A percentile compares a stretch with the other conserved stretches of the same genome.
These are phyloP conservation scores for Fraxinus floribunda DNA, from an alignment of 305 asterid species.

Conservation along the genomic window DNA sequence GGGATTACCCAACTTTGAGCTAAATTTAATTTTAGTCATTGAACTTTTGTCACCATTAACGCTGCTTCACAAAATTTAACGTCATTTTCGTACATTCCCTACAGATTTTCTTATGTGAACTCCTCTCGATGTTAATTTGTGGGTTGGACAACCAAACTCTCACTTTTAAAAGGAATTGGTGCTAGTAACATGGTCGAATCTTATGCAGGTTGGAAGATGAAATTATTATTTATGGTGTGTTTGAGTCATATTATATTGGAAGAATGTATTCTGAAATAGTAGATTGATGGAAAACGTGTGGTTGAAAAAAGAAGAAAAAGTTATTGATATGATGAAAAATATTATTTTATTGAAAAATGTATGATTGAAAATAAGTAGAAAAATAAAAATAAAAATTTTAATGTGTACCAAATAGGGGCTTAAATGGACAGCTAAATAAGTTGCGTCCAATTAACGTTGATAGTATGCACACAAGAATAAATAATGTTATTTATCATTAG, in stretches of 20 bases:
- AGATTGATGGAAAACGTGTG: too few relatives aligned
- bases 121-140: not conserved
- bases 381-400: too few relatives aligned
- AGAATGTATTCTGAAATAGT: too few relatives aligned
- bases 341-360: too few relatives aligned
- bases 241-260: too few relatives aligned
- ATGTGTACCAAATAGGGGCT: too few relatives aligned
- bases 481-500: not conserved
- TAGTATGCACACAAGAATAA: not conserved
- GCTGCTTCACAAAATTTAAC: not conserved
- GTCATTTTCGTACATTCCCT: not conserved
- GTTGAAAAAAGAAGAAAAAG: too few relatives aligned
- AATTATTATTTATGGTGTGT: too few relatives aligned
- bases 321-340: too few relatives aligned
- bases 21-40: not conserved
- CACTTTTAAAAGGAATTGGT: not conserved
- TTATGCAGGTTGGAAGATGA: too few relatives aligned
- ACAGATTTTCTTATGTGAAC: not conserved
- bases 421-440: not conserved
- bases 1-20: not conserved
- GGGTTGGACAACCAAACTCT: not conserved
- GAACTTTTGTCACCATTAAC: not conserved
- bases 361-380: too few relatives aligned
- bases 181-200: too few relatives aligned
- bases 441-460: not conserved